Base-by-base conservation (phyloP, 176 grass and related monocot genomes). In the Oryza meridionalis region DNA sequence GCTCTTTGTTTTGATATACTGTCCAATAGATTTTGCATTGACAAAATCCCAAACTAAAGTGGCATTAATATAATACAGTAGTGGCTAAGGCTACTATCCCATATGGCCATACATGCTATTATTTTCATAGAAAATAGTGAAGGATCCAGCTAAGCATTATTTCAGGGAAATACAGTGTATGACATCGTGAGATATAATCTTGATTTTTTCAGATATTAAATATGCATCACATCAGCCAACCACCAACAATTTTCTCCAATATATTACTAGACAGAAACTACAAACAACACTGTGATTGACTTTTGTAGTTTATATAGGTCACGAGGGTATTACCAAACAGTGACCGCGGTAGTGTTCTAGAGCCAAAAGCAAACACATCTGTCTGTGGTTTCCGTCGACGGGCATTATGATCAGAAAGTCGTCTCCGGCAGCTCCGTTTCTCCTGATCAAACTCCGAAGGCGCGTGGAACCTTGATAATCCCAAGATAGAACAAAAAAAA, bases 361-460 rank as follows among this genome's bases (percentile, higher is more conserved):
- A 90, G 61, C 46, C 80, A 84, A 93, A 90, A 15, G 91, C 85
- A 77, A 90, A 85, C 11, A 78, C 70, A 44, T 85, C 88, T 8
- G 91, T 73, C 11, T 85, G 88, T 5, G 91, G 91, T 73, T 93
- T 93, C 55, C 91, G 88, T 24, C 91, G 91, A 2, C 91, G 84
- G 45, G 91, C 91, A 75, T 93, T 93, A 65, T 93, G 91, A 65
- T 93, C 81, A 78, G 91, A 93, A 26, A 93, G 85, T 24, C 91
- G 87, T 17, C 81, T 72, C 3, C 91, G 87, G 35, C 91, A 93
- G 81, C 91, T 93, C 77, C 91, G 75, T 67, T 93, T 93, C 67
- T 93, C 85, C 88, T 93, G 88, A 84, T 93, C 91, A 85, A 93
- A 93, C 88, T 90, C 91, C 16, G 82, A 75, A 37, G 90, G 69